Evolutionary conservation across 495 filamentous ascomycete species (phyloP).

Genomic region (Hypoxylon intermedium): DNA sequence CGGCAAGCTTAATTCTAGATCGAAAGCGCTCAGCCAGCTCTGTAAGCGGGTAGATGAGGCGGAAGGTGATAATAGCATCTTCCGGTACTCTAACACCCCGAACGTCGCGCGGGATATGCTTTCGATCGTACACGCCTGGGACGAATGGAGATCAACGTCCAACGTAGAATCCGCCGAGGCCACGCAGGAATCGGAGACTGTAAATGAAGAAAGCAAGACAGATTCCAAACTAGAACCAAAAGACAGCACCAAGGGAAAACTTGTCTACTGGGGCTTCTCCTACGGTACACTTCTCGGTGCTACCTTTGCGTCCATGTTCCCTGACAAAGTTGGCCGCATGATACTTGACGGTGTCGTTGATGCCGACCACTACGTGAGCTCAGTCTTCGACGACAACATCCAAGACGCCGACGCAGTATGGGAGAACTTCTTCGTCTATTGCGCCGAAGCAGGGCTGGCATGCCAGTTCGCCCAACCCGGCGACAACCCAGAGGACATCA

Average conservation of each 20-base stretch:
- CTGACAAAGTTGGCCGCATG: slow-evolving; percentile 50
- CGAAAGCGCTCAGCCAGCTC: slow-evolving; percentile 42
- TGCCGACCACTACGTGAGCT: slow-evolving; percentile 45
- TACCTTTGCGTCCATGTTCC: slow-evolving; percentile 57
- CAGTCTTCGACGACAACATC: slow-evolving; percentile 45
- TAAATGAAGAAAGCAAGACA: slow-evolving; percentile 2
- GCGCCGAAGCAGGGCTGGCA: slow-evolving; percentile 38
- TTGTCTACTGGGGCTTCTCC: slow-evolving; percentile 68
- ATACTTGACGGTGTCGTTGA: slow-evolving; percentile 53
- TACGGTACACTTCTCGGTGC: slow-evolving; percentile 66
- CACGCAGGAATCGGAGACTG: slow-evolving; percentile 7
- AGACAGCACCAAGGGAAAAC: slow-evolving; percentile 44
- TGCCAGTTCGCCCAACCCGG: slow-evolving; percentile 48
- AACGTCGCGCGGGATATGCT: slow-evolving; percentile 45
- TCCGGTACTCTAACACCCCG: slow-evolving; percentile 40
- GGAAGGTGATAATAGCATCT: slow-evolving; percentile 41
- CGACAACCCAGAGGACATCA: slow-evolving; percentile 51
- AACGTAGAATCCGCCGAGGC: slow-evolving; percentile 9
- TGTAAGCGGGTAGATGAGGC: slow-evolving; percentile 45
- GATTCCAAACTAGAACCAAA: slow-evolving; percentile 2
- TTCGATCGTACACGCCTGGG: slow-evolving; percentile 46
- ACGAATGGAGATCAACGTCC: slow-evolving; percentile 38
- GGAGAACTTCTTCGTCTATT: slow-evolving; percentile 49
- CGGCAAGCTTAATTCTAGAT: slow-evolving; percentile 38
- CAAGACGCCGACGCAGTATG: slow-evolving; percentile 52